Conservation (phyloP, 2,329 filamentous ascomycete species). For the Aspergillus sp. region DNA sequence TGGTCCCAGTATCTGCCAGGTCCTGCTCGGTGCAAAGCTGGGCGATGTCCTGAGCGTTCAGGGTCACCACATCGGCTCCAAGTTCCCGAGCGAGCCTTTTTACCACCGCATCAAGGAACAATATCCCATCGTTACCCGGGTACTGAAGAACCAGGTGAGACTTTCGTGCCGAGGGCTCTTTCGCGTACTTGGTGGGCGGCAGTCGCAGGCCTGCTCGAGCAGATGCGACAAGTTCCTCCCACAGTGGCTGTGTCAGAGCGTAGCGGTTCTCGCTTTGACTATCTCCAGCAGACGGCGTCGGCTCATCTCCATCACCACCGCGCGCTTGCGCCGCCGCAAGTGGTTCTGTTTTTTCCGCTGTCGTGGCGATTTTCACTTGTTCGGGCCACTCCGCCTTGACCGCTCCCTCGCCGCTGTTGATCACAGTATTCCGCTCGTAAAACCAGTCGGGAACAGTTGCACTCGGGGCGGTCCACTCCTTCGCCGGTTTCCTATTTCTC, state of each 20-base stretch:
- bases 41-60: conserved; percentile 47
- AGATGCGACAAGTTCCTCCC: conserved; percentile 50
- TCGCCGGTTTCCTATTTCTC: conserved; percentile 30
- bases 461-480: conserved; percentile 17
- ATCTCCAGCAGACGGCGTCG: conserved; percentile 16
- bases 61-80: conserved; percentile 40
- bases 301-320: conserved; percentile 25
- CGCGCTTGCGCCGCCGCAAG: conserved; percentile 11
- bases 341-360: conserved; percentile 15
- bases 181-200: conserved; percentile 38
- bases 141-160: conserved; percentile 60
- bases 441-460: conserved; percentile 39
- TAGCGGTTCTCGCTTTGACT: conserved; percentile 29
- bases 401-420: conserved; percentile 16
- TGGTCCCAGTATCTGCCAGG: conserved; percentile 30
- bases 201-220: conserved; percentile 51
- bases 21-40: conserved; percentile 44
- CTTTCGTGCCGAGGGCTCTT: conserved; percentile 49
- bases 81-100: conserved; percentile 60
- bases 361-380: conserved; percentile 27
- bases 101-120: conserved; percentile 60
- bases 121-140: conserved; percentile 54
- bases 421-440: conserved; percentile 31
- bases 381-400: conserved; percentile 13
- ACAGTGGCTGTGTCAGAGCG: conserved; percentile 39